phyloP scores from a whole-genome alignment of 208 protist species.

The Kentomonas sorsogonicus region DNA sequence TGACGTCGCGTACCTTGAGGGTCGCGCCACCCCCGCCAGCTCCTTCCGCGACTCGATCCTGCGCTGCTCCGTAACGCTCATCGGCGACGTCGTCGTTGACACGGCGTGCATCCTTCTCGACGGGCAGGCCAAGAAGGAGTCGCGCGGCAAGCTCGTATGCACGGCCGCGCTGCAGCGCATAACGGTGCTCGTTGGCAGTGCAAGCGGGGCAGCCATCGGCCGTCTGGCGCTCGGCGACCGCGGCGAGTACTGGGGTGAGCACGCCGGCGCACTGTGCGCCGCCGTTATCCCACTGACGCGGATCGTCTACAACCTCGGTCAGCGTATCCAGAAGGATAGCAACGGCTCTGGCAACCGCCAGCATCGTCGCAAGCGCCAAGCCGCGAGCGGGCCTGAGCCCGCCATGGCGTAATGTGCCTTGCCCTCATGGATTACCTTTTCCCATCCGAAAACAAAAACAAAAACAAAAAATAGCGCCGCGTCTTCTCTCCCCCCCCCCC shows the following conservation, averaged over 20 bases:
- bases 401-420: constrained; percentile 29
- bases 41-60: constrained; percentile 60
- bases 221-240: constrained; percentile 34
- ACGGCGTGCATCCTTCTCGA: constrained; percentile 24
- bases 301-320: too few species aligned
- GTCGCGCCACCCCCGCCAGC: constrained; percentile 23
- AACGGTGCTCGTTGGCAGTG: constrained; percentile 28
- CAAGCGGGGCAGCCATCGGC: constrained; percentile 43
- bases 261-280: constrained; percentile 31
- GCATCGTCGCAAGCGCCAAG: too few species aligned
- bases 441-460: neutral
- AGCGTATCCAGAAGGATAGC: too few species aligned
- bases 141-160: constrained; percentile 17
- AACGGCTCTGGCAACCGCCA: too few species aligned
- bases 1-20: constrained; percentile 37
- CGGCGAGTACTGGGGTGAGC: constrained; percentile 76
- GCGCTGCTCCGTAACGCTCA: constrained; percentile 37
- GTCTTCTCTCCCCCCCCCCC: neutral
- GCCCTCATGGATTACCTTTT: constrained; percentile 11
- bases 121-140: constrained; percentile 14
- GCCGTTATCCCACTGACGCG: too few species aligned
- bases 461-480: neutral
- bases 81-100: constrained; percentile 60
- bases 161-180: constrained; percentile 24
- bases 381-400: too few species aligned